Base-by-base conservation (phyloP, 257 asterid genomes). In the Solanum dulcamara region DNA sequence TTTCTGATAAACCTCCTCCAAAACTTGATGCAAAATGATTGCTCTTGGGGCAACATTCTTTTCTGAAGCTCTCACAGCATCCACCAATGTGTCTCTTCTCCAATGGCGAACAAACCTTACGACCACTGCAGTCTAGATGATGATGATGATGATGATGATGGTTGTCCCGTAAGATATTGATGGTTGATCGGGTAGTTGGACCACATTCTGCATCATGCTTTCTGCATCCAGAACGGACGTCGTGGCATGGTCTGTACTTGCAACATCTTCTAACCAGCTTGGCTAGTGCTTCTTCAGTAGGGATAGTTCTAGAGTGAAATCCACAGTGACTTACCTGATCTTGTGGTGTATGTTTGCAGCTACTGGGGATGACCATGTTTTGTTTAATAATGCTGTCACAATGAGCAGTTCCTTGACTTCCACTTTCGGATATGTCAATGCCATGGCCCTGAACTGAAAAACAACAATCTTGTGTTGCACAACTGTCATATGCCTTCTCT, bases 1-100 rank as follows among this genome's bases (percentile, higher is more conserved):
- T 92, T 88, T 93, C 96, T 50, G 94, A 87, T 84, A 92, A 83
- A 33, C 90, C 88, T 37, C 92, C 92, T 68, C 89, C 82, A 5
- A 90, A 85, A 55, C 46, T 80, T 37, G 74, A 46, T 44, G 86
- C 92, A 32, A 88, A 85, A 14, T 80, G 91, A 32, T 90, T 89
- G 38, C 46, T 87, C 42, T 86, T 85, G 48, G 62, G 48, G 85
- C 95, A 92, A 60, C 97, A 90, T 85, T 90, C 92, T 83, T 91
- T 90, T 55, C 91, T 91, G 82, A 37, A 87, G 86, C 92, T 90
- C 1, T 88, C 85, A 71, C 95, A 92, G 87, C 94, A 91, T 35
- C 92, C 89, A 8, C 91, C 89, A 12, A 86, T 62, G n/a, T 80
- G 86, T 66, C 86, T 86, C 44, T 84, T 89, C 24, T 85, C 80